Evolutionary conservation across 1,139 yeast species (phyloP), one percentile per base, ranked within the genome.

Genomic region (Kodamaea ohmeri): DNA sequence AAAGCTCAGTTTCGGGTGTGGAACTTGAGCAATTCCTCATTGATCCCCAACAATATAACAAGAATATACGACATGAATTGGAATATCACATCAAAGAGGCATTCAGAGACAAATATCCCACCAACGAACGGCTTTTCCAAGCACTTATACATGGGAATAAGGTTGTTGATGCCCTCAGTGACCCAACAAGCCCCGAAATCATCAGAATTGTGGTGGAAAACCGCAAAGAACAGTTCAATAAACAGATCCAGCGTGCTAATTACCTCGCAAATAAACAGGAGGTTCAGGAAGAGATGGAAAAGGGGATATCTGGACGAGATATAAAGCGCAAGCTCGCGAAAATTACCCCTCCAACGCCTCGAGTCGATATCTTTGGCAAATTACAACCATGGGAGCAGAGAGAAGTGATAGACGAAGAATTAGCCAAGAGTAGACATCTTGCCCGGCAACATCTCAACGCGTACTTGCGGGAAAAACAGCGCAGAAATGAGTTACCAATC

Each of bases 381-480:
- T 36, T 46, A 6, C 4, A 17, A 25, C 15, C 29, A 32, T 11
- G 26, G 26, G 39, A 45, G 15, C 41, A 44, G 36, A 32, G 39
- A 11, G 27, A 45, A 20, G 35, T 45, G 20, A 36, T 51, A 18
- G 38, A 43, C 21, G 24, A 30, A 6, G 41, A 46, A 34, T 30
- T 46, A 6, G 33, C 20, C 5, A 37, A 39, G 24, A 45, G 55
- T 25, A 32, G 41, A 4, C 49, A 47, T 24, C 44, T 61, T 9
- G 47, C 65, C 7, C 51, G 64, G 12, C 50, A 61, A 12, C 62
- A 58, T 46, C 39, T 71, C 17, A 63, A 62, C 12, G 49, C 60
- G 14, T 63, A 57, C 46, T 39, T 71, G 21, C 62, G 61, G 38
- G 46, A 45, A 21, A 51, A 59, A 18, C 74, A 68, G 44, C 40